Base-by-base conservation (phyloP, 2,329 filamentous ascomycete species). In the Blastomyces silverae region DNA sequence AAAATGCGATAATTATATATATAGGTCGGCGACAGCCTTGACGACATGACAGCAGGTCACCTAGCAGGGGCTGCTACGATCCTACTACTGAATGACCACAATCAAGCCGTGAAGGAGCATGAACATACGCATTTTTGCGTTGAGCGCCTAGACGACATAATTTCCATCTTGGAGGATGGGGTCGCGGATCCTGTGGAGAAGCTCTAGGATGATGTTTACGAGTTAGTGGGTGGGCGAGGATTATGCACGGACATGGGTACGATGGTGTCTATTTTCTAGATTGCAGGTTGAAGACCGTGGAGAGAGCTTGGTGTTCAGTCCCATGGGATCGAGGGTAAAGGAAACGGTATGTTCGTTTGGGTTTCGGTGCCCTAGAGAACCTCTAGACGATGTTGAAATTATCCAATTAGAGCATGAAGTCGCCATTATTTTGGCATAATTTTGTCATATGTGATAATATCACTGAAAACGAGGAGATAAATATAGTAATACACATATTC, bases 11-110 rank as follows among this genome's bases (percentile, higher is more conserved):
- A 67, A 39, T 59, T 25, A n/a, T 44, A 67, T 44, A 67, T 62
- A 62, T 71, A 78, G 80, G 80, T 82, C 28, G 90, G 90, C 3
- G 90, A 93, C 73, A 92, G 88, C 20, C 86, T 96, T 64, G 94
- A 97, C 75, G 94, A 99, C 74, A 95, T 97, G 86, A 90, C 88
- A 8, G 91, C 93, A 0, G 93, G 94, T 0, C 84, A 88, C 66
- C 82, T 82, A 62, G 93, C 93, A 0, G 93, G 93, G 0, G 91
- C 92, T 0, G 89, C 91, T 44, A 97, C 94, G 0, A 92, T 97
- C n/a, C 74, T 97, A 73, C 80, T 99, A 56, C 83, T 89, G 20
- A 95, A 95, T 72, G 86, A 90, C n/a, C 87, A 84, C n/a, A 96
- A 96, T 73, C 76, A 76, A 64, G 82, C 88, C 68, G 74, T 96